Evolutionary conservation across 768 basidiomycete genomes (phyloP).

Genomic region (Lentinus brumalis): DNA sequence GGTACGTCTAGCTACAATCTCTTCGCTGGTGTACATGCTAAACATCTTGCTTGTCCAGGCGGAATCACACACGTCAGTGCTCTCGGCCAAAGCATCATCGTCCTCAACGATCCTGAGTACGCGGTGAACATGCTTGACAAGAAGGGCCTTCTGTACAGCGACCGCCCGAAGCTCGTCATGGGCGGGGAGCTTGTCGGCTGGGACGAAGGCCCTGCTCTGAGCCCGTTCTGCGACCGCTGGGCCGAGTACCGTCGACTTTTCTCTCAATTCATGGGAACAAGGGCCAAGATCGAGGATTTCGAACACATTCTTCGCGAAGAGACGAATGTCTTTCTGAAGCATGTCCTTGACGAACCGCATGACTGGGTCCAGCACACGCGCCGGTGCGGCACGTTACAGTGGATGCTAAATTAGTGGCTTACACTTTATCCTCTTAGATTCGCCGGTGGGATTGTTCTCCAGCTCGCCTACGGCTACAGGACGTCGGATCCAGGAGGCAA

Average conservation of each 20-base stretch:
- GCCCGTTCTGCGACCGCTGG: slow-evolving; percentile 22
- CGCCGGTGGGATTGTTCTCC: slow-evolving; percentile 27
- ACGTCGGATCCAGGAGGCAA: slow-evolving; percentile 34
- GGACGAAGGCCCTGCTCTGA: slow-evolving; percentile 18
- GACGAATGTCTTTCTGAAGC: slow-evolving; percentile 31
- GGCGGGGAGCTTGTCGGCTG: slow-evolving; percentile 25
- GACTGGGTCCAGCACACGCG: slow-evolving; percentile 27
- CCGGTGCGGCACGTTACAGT: too few species aligned
- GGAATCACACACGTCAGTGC: slow-evolving; percentile 28
- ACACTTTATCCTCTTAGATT: slow-evolving; percentile 8
- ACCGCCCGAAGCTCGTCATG: slow-evolving; percentile 27
- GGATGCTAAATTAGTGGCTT: not conserved
- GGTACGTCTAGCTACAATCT: too few species aligned
- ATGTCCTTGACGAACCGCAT: slow-evolving; percentile 28
- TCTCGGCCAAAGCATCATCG: slow-evolving; percentile 27
- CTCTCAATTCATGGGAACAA: slow-evolving; percentile 20
- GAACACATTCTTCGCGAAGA: slow-evolving; percentile 31
- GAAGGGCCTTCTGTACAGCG: slow-evolving; percentile 30
- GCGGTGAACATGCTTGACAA: slow-evolving; percentile 31
- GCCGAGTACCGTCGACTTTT: slow-evolving; percentile 23
- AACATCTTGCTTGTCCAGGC: too few species aligned
- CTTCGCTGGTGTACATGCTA: too few species aligned
- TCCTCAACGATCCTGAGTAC: slow-evolving; percentile 27
- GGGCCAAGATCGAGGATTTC: slow-evolving; percentile 24
- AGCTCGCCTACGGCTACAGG: slow-evolving; percentile 27